Evolutionary conservation across 192 early-diverging fungal species (phyloP).

Genomic region (Jimgerdemannia lactiflua): DNA sequence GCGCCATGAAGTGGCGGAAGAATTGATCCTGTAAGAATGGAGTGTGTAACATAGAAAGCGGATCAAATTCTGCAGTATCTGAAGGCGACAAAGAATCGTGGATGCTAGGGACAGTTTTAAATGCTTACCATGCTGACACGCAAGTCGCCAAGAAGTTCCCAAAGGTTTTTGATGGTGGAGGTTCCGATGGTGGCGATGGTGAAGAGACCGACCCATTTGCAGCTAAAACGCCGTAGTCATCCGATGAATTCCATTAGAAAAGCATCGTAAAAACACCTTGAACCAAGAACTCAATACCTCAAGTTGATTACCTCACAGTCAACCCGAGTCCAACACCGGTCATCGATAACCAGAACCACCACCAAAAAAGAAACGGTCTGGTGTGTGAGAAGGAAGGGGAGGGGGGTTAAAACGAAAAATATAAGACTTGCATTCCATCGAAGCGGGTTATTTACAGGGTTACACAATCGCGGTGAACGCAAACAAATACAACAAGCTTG

Average conservation of each 20-base stretch:
- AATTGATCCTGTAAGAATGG: constrained; percentile 16
- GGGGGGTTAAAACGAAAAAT: too few relatives aligned
- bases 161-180: constrained; percentile 81
- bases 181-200: constrained; percentile 82
- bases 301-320: constrained; percentile 16
- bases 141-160: constrained; percentile 77
- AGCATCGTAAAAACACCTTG: too few relatives aligned
- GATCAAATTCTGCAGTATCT: constrained; percentile 28
- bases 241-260: neutral
- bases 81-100: neutral
- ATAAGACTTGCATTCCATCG: too few relatives aligned
- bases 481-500: too few relatives aligned
- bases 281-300: too few relatives aligned
- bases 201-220: constrained; percentile 96
- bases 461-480: too few relatives aligned
- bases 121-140: constrained; percentile 30
- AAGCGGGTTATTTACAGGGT: too few relatives aligned
- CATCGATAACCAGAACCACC: constrained; percentile 86
- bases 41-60: neutral
- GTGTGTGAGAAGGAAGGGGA: too few relatives aligned
- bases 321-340: constrained; percentile 81
- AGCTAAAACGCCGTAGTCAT: constrained; percentile 40
- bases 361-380: constrained; percentile 72
- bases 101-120: neutral
- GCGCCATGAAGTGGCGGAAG: constrained; percentile 74